Evolutionary conservation across 306 rosid genomes (phyloP).

Genomic region (Oxytropis ochrocephala): DNA sequence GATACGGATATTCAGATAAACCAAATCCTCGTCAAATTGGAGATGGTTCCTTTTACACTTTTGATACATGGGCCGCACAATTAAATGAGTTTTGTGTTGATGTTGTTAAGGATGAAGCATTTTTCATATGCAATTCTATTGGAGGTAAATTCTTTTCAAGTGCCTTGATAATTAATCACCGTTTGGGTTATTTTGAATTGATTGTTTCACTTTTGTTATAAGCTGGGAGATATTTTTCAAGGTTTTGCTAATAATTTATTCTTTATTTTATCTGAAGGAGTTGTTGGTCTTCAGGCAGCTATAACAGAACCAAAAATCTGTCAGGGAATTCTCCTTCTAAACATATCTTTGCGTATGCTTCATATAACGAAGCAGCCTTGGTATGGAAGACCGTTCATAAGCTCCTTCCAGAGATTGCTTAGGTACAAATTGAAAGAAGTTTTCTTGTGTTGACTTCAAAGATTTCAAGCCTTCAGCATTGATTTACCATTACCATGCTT

Average conservation of each 20-base stretch:
- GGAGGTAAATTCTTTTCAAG: slow-evolving; percentile 54
- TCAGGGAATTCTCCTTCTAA: slow-evolving; percentile 66
- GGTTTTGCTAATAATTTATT: neutral
- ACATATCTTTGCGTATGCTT: slow-evolving; percentile 88
- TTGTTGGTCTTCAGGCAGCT: slow-evolving; percentile 99
- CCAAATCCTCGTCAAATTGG: slow-evolving; percentile 73
- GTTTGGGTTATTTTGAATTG: neutral
- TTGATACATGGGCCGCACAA: slow-evolving; percentile 94
- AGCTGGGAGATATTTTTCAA: neutral
- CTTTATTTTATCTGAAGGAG: slow-evolving; percentile 43
- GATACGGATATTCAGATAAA: slow-evolving; percentile 95
- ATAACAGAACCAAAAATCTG: slow-evolving; percentile 61
- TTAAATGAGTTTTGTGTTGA: slow-evolving; percentile 68
- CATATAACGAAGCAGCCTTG: slow-evolving; percentile 95
- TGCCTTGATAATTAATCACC: neutral
- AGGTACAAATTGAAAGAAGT: slow-evolving; percentile 39
- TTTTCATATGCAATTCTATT: slow-evolving; percentile 87
- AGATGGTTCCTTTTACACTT: slow-evolving; percentile 59
- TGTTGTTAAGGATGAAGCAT: slow-evolving; percentile 68
- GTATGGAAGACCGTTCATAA: slow-evolving; percentile 77
- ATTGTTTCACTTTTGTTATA: neutral
- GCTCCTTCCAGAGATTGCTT: slow-evolving; percentile 77
- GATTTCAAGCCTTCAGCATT: slow-evolving; percentile 10
- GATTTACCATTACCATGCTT: slow-evolving; percentile 15
- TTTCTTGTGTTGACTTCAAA: slow-evolving; percentile 16